Conservation (phyloP, 2,329 filamentous ascomycete species). For the Phyllosticta capitalensis region DNA sequence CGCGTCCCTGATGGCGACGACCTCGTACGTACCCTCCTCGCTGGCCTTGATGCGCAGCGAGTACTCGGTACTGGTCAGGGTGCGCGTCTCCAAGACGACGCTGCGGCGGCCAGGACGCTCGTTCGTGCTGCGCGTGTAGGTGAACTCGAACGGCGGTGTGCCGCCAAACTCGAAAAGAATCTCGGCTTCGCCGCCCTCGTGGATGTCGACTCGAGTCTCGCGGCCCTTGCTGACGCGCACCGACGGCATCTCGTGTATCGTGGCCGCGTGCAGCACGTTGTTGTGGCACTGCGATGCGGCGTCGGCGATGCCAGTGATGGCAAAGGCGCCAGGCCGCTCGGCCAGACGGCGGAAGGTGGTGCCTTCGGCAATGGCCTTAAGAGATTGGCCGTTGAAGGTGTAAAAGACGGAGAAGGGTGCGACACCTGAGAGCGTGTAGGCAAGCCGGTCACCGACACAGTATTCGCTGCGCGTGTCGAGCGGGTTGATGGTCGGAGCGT, state of each 20-base stretch:
- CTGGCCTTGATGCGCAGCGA: constrained; percentile 74
- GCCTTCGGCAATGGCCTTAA: constrained; percentile 68
- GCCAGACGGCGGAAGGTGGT: constrained; percentile 90
- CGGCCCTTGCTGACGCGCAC: constrained; percentile 82
- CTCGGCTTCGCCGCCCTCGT: constrained; percentile 89
- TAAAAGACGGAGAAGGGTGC: constrained; percentile 92
- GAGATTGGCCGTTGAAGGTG: constrained; percentile 67
- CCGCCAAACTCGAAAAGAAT: constrained; percentile 94
- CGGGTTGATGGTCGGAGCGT: constrained; percentile 83
- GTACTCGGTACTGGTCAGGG: constrained; percentile 74
- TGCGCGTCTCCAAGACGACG: constrained; percentile 77
- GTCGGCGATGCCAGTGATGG: constrained; percentile 78
- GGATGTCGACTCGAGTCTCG: constrained; percentile 78
- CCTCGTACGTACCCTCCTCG: constrained; percentile 95
- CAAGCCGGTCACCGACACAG: constrained; percentile 90
- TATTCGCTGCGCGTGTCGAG: constrained; percentile 79
- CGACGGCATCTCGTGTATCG: constrained; percentile 84
- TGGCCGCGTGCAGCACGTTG: constrained; percentile 65
- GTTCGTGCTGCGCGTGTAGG: constrained; percentile 86
- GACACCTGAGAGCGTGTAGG: constrained; percentile 82
- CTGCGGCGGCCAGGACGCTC: constrained; percentile 54
- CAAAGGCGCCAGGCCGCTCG: constrained; percentile 80
- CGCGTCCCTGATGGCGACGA: constrained; percentile 88
- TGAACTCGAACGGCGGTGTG: constrained; percentile 94
- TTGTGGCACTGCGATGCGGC: constrained; percentile 82